Base-by-base conservation (phyloP, 441 rosid genomes). In the Euphorbia celastroides region DNA sequence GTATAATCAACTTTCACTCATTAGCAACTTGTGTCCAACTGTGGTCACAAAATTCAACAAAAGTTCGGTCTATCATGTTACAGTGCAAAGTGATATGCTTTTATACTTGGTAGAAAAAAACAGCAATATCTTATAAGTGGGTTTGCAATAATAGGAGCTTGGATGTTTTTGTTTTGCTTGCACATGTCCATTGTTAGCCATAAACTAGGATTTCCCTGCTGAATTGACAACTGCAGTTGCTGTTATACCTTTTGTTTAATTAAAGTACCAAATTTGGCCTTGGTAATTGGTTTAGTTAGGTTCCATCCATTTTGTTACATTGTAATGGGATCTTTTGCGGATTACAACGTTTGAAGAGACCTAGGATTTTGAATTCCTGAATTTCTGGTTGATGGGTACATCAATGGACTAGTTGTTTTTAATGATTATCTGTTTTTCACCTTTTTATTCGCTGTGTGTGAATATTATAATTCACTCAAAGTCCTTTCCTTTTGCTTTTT, bases 1-100 rank as follows among this genome's bases (percentile, higher is more conserved):
- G 32, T 65, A 60, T 65, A 19, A 54, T 55, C 50, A 58, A 60
- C 62, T 51, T 44, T 71, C 70, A 31, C 64, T 71, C 62, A 55
- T 58, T 62, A 56, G 72, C 74, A 79, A 74, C 67, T 65, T 60
- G 69, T 51, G 54, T 11, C 19, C 28, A 69, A 55, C 66, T 65
- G 73, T 34, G 68, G 44, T 38, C 61, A 51, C 63, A 58, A 19
- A n/a, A 51, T 27, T 54, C 9, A 34, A 22, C n/a, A 46, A 50
- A 67, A 56, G 73, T 67, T 65, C 64, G 70, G 60, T 63, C 70
- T 61, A 57, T 66, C 57, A 10, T 30, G 28, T 66, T 70, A 64
- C 56, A n/a, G n/a, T n/a, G 16, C 61, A 7, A 50, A 70, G 62
- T 58, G 65, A 62, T 64, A 16, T 60, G 66, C 56, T 64, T 38